A percentile compares a stretch with the other conserved stretches of the same genome.
Conservation (phyloP, 139 green algal genomes). For the Volvox reticuliferus region DNA sequence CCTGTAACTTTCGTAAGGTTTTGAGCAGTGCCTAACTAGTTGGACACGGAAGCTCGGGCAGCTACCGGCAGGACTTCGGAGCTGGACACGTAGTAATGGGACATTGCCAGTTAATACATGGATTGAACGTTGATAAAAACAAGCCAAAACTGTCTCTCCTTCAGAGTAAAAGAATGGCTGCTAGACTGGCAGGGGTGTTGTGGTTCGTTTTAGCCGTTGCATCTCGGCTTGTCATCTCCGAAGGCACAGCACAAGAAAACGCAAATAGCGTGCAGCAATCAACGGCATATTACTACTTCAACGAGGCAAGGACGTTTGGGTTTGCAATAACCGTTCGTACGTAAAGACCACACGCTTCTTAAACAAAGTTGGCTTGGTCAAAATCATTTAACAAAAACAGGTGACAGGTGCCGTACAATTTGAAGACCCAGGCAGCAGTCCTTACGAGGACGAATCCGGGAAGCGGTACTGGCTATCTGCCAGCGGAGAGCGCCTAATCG, state of each 20-base stretch:
- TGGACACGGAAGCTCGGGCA: too few species aligned
- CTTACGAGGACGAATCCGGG: conserved; percentile 38
- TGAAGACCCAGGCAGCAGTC: conserved; percentile 43
- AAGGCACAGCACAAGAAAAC: not conserved
- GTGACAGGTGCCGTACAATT: conserved; percentile 41
- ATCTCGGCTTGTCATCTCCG: not conserved
- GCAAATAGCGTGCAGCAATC: not conserved
- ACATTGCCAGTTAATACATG: too few species aligned
- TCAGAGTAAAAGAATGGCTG: not conserved
- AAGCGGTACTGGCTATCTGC: conserved; percentile 12
- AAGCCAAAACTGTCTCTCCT: not conserved
- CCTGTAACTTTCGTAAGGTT: too few species aligned
- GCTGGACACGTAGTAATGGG: too few species aligned
- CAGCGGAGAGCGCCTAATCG: not conserved
- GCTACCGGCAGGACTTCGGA: too few species aligned
- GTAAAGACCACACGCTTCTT: too few species aligned
- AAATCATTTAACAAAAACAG: not conserved
- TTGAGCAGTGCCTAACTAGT: too few species aligned
- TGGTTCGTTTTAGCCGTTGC: conserved; percentile 1
- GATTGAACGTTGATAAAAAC: too few species aligned
- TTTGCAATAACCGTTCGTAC: too few species aligned
- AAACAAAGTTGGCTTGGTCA: too few species aligned
- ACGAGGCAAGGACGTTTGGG: not conserved
- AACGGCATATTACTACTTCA: not conserved
- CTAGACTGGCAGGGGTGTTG: not conserved